Evolutionary conservation across 2,329 filamentous ascomycete species (phyloP).

Genomic region (Apiospora saccharicola): DNA sequence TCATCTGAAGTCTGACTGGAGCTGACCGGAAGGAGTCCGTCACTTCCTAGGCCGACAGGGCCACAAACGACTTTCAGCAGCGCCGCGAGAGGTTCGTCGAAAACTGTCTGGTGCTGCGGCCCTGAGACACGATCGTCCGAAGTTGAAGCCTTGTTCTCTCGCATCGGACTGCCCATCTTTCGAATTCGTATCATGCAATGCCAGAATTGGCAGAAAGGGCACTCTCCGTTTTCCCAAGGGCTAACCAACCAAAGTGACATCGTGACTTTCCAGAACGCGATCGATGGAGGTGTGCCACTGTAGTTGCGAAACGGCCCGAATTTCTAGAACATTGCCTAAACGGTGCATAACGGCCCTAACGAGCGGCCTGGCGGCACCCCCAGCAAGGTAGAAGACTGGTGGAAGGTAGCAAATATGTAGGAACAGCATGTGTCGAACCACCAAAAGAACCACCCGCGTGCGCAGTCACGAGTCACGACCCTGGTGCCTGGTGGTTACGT

Average conservation of each 20-base stretch:
- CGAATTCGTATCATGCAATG: not conserved
- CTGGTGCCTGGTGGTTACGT: not conserved
- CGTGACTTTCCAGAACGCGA: constrained; percentile 4
- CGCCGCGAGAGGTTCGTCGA: not conserved
- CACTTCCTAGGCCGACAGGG: not conserved
- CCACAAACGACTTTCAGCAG: not conserved
- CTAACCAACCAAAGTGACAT: not conserved
- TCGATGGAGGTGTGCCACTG: constrained; percentile 1
- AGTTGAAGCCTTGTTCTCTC: not conserved
- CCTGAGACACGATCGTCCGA: constrained; percentile 1
- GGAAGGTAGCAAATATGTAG: not conserved
- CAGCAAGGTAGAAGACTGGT: not conserved
- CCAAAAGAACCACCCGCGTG: not conserved
- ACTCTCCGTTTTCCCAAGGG: not conserved
- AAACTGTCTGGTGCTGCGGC: not conserved
- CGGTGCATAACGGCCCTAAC: not conserved
- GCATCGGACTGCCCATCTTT: not conserved
- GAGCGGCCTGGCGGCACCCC: not conserved
- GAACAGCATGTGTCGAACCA: not conserved
- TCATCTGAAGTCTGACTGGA: constrained; percentile 11
- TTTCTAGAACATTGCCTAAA: constrained; percentile 25
- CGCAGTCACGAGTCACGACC: constrained; percentile 6
- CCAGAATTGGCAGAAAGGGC: not conserved
- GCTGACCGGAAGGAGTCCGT: not conserved
- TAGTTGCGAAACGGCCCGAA: constrained; percentile 17